Evolutionary conservation across 768 basidiomycete genomes (phyloP), one percentile per base, ranked within the genome.

Genomic region (Boletus sp.): DNA sequence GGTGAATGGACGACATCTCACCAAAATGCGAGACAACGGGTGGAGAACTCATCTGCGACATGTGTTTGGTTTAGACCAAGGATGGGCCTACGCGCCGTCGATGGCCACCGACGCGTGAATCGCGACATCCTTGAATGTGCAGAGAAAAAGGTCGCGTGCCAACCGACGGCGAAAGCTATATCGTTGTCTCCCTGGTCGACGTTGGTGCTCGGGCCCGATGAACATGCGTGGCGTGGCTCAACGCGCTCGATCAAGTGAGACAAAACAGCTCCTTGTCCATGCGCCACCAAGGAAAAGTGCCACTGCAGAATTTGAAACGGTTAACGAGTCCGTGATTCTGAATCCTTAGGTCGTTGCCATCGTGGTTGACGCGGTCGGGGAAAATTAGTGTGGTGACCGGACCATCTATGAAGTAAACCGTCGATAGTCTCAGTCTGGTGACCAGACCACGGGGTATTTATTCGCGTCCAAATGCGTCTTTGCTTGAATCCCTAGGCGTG

Each of bases 11-110:
- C 17, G 7, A 17, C 8, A 14, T 39, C 11, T n/a, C 30, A 47
- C 50, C 29, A 41, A 55, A 21, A 49, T 3, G 54, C 35, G 41
- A 27, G 34, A 60, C 54, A 60, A 59, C 51, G 23, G 34, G 8
- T 45, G 51, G 55, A 43, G 49, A 45, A 58, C 56, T 52, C 14
- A 50, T 50, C 51, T 54, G 1, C 7, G 15, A 30, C 10, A 2
- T 29, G 7, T 38, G 6, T 6, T 14, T 25, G 10, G 35, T 14
- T 11, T 43, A 2, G 14, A 30, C 23, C 13, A 41, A 19, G 11
- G 29, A 23, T 25, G 30, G 33, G 23, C 25, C 30, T 32, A n/a
- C 8, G 11, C n/a, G 38, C 14, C 25, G 19, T 27, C 42, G 29
- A 40, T 11, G 7, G 15, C 7, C 10, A 32, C n/a, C 2, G 33